Evolutionary conservation across 2,329 filamentous ascomycete species (phyloP).

Genomic region (Gnomoniopsis smithogilvyi): DNA sequence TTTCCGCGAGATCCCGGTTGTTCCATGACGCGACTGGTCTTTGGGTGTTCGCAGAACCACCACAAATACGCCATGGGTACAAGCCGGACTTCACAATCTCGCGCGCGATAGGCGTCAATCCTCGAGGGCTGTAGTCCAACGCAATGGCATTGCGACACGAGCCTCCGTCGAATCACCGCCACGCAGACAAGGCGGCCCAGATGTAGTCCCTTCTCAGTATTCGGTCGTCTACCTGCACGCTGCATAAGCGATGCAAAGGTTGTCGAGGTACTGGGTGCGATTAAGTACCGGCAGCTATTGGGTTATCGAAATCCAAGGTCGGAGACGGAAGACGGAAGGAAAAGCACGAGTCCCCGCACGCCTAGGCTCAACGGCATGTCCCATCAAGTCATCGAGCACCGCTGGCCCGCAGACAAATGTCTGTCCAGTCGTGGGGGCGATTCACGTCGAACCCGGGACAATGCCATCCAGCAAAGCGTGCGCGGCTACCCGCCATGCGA

Average conservation of each 20-base stretch:
- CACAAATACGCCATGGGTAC: constrained; percentile 6
- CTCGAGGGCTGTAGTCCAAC: neutral
- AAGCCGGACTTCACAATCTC: constrained; percentile 3
- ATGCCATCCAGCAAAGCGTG: constrained; percentile 1
- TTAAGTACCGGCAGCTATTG: neutral
- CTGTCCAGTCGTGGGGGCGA: constrained; percentile 1
- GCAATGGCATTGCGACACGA: neutral
- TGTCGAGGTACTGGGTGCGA: neutral
- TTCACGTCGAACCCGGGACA: neutral
- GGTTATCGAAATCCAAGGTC: neutral
- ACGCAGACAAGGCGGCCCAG: constrained; percentile 4
- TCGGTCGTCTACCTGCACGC: neutral
- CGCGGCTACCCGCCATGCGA: constrained; percentile 9
- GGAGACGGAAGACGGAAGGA: neutral
- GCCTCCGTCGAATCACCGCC: neutral
- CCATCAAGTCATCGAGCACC: neutral
- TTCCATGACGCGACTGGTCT: constrained; percentile 6
- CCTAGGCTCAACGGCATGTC: constrained; percentile 5
- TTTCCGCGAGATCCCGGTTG: constrained; percentile 10
- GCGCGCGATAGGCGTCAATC: constrained; percentile 9
- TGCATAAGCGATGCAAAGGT: neutral
- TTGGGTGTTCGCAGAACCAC: neutral
- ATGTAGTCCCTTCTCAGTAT: neutral
- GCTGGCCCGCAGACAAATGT: constrained; percentile 1
- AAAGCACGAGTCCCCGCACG: constrained; percentile 10